Evolutionary conservation across 139 green algal genomes (phyloP), one percentile per base, ranked within the genome.

Genomic region (Chlorokybus atmophyticus): DNA sequence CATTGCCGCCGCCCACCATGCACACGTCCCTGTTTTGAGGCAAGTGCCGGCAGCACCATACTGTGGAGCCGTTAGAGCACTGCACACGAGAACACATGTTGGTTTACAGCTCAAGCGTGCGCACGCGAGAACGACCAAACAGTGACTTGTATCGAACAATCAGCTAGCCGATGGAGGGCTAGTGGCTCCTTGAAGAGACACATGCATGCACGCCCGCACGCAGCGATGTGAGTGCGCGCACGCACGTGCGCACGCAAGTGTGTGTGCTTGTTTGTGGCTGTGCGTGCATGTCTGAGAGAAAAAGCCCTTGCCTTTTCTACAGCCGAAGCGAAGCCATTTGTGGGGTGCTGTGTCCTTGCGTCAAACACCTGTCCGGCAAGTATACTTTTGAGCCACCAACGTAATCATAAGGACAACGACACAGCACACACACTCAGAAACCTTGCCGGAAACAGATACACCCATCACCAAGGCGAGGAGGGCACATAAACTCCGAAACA

Each of bases 1-100:
- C 86, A 40, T 93, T 86, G 0, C 87, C 87, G 3, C 69, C 64
- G 1, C 59, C 47, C 1, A 88, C 64, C 76, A 84, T 83, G 32
- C 60, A 74, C 10, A 94, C 49, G 21, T 95, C 87, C 0, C 87
- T 60, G 69, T 95, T 93, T 60, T 93, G 82, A 0, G 87, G 87
- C 59, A 88, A 55, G 60, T 85, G 82, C 3, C 35, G 32, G 3
- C 30, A 40, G 48, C 70, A 73, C 86, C 86, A 94, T 30, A 90
- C 70, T 2, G 84, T 94, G 1, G 77, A 61, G 2, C 76, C 74
- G 19, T 58, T 21, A 6, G 10, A 21, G 35, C 35, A 44, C 35
- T 44, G 35, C 35, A 44, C 35, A 14, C 10, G 35, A 14, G 35
- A 14, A 44, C n/a, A n/a, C n/a, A n/a, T n/a, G n/a, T n/a, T n/a